Percentiles rank a stretch among this genome's conserved stretches.
phyloP scores from a whole-genome alignment of 495 filamentous ascomycete genomes.

The Trichodelitschia bisporula region DNA sequence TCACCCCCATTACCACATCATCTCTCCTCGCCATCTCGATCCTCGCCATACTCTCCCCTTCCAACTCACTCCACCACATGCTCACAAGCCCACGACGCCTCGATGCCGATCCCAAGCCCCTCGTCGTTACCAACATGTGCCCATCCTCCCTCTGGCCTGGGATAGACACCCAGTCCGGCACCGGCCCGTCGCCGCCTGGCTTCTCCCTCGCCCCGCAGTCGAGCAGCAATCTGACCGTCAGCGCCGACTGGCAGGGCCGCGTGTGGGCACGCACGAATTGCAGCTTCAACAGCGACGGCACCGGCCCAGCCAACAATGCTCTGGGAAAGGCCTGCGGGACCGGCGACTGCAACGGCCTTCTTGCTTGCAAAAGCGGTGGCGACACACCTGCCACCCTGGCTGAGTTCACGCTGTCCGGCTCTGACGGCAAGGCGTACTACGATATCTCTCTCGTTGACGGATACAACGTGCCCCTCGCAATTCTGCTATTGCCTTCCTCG shows the following conservation, averaged over 20 bases:
- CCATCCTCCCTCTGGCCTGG: conserved; percentile 43
- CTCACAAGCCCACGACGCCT: not conserved
- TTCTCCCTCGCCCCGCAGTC: conserved; percentile 32
- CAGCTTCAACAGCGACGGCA: conserved; percentile 36
- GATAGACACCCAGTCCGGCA: conserved; percentile 40
- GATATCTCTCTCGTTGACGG: conserved; percentile 71
- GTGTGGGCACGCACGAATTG: conserved; percentile 70
- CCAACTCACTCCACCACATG: not conserved
- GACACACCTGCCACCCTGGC: conserved; percentile 42
- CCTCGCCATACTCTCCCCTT: not conserved
- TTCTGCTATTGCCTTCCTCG: conserved; percentile 29
- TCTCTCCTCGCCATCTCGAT: not conserved
- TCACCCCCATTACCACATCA: too few relatives aligned
- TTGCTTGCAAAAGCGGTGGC: conserved; percentile 40
- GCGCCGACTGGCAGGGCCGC: conserved; percentile 48
- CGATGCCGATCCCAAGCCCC: conserved; percentile 8
- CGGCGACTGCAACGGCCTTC: conserved; percentile 44
- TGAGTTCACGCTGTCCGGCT: conserved; percentile 44
- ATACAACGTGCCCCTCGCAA: conserved; percentile 52
- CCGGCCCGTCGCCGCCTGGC: conserved; percentile 31
- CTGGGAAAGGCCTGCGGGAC: conserved; percentile 35
- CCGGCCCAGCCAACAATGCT: conserved; percentile 20
- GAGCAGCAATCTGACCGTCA: conserved; percentile 28
- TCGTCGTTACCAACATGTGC: conserved; percentile 38
- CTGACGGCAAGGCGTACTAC: conserved; percentile 41